Evolutionary conservation across 148 eudicot species (phyloP).

Genomic region (Agrostemma githago): DNA sequence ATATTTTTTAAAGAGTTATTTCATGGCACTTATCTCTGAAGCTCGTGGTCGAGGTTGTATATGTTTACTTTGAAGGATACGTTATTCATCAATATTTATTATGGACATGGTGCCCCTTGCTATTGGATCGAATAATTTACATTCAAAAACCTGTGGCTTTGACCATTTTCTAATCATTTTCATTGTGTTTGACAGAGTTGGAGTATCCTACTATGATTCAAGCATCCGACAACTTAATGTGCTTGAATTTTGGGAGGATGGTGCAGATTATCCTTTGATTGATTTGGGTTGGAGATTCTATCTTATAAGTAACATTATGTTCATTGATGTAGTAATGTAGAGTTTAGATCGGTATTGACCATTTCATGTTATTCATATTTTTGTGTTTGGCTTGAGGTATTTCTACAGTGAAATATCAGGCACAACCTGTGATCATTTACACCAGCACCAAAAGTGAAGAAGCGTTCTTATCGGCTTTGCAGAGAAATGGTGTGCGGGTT

Average conservation of each 20-base stretch:
- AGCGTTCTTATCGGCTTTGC: constrained; percentile 70
- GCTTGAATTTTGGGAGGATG: constrained; percentile 92
- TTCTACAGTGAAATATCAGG: constrained; percentile 85
- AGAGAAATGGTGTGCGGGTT: constrained; percentile 55
- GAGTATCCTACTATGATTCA: constrained; percentile 84
- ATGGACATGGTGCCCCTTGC: neutral
- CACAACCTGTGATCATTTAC: constrained; percentile 70
- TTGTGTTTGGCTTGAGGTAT: constrained; percentile 10
- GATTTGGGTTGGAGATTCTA: constrained; percentile 56
- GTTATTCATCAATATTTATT: neutral
- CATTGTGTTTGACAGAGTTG: constrained; percentile 47
- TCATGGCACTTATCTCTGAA: neutral
- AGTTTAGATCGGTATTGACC: neutral
- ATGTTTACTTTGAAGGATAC: neutral
- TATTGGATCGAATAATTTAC: neutral
- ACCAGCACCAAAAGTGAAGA: constrained; percentile 90
- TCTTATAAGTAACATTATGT: neutral
- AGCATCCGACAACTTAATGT: constrained; percentile 72
- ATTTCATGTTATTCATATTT: constrained; percentile 4
- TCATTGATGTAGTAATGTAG: neutral
- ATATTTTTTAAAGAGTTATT: neutral
- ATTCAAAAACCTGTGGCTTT: neutral
- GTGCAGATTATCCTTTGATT: constrained; percentile 63
- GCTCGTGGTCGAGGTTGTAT: neutral
- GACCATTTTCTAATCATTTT: neutral